These are phyloP conservation scores for Auricularia sp. DNA, from an alignment of 768 basidiomycete genomes.

Conservation along the genomic window DNA sequence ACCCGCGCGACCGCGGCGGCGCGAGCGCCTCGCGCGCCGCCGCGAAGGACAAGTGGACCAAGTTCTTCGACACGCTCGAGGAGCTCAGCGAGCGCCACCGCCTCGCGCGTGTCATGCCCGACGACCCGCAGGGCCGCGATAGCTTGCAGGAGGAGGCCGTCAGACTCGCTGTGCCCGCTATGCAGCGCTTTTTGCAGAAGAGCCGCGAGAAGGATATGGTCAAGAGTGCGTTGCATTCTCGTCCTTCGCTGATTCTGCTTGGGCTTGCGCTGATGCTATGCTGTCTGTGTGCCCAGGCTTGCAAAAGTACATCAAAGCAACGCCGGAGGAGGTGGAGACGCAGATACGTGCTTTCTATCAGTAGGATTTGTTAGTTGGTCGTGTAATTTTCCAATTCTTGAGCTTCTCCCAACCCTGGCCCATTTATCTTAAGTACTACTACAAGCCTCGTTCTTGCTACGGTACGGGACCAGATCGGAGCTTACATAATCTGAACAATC, in stretches of 20 bases:
- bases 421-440: too few species aligned
- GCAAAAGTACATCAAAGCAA: conserved; percentile 73
- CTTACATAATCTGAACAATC: too few species aligned
- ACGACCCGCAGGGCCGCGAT: conserved; percentile 50
- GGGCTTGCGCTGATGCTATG: neutral
- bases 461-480: too few species aligned
- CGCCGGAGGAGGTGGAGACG: conserved; percentile 61
- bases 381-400: too few species aligned
- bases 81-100: conserved; percentile 70
- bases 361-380: neutral
- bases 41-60: conserved; percentile 72
- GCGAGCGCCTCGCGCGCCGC: conserved; percentile 44
- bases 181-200: conserved; percentile 66
- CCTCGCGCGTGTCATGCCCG: conserved; percentile 57
- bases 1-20: conserved; percentile 31
- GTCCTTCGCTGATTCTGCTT: neutral
- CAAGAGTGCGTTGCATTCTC: conserved; percentile 45
- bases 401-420: too few species aligned
- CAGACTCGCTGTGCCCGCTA: conserved; percentile 62
- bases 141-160: conserved; percentile 63
- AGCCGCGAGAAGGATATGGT: conserved; percentile 76
- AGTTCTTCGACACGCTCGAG: conserved; percentile 72
- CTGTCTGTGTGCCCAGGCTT: conserved; percentile 37
- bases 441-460: too few species aligned
- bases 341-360: conserved; percentile 52